phyloP scores from a whole-genome alignment of 78 protist genomes.

The Dictyostelium intermedium region DNA sequence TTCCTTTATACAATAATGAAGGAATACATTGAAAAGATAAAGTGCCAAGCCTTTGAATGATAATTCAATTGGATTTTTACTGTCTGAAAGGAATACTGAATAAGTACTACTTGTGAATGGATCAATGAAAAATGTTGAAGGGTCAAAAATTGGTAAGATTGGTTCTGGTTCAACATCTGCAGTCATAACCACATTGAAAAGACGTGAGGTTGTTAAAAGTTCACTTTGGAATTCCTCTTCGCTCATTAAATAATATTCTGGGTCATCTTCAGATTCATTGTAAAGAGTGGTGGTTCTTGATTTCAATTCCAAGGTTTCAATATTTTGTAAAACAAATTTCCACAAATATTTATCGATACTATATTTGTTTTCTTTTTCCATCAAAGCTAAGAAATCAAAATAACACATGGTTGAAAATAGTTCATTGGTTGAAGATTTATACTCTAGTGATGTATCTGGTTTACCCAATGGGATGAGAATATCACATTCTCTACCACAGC shows the following conservation, averaged over 20 bases:
- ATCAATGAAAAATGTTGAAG: constrained; percentile 16
- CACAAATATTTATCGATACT: constrained; percentile 21
- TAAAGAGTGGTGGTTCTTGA: constrained; percentile 41
- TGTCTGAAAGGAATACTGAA: neutral
- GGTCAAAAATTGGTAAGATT: neutral
- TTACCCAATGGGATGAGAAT: neutral
- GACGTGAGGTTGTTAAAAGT: constrained; percentile 4
- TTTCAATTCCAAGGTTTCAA: constrained; percentile 48
- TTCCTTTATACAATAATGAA: neutral
- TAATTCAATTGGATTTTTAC: neutral
- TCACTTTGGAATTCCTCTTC: constrained; percentile 57
- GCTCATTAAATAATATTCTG: constrained; percentile 28
- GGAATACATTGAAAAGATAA: constrained; percentile 6
- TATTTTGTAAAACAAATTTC: constrained; percentile 46
- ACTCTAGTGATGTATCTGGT: neutral
- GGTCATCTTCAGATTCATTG: neutral
- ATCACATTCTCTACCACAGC: neutral
- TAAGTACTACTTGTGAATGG: constrained; percentile 38
- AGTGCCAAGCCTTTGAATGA: neutral
- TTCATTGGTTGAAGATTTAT: neutral
- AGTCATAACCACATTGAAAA: constrained; percentile 43
- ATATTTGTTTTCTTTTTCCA: neutral
- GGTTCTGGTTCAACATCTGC: constrained; percentile 42
- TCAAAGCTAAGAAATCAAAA: neutral
- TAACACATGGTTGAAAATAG: neutral